Percentiles rank a stretch among this genome's conserved stretches.
phyloP scores from a whole-genome alignment of 345 rosid species.

The Eucalyptus sp. region DNA sequence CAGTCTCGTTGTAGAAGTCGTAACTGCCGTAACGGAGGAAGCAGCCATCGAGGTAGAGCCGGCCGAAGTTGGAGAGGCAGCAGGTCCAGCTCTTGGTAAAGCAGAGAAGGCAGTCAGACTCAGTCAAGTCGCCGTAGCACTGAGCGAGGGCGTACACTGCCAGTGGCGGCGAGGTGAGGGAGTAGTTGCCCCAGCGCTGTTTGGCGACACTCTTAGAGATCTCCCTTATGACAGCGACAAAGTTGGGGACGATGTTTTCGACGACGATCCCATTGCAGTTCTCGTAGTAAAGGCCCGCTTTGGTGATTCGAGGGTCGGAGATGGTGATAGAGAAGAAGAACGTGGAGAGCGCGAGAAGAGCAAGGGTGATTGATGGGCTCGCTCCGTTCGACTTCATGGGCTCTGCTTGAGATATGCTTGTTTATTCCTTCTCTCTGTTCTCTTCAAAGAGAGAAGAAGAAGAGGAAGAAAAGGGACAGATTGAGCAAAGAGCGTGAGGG shows the following conservation, averaged over 20 bases:
- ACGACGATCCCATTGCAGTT: not conserved
- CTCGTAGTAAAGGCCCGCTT: not conserved
- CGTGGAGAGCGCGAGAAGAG: not conserved
- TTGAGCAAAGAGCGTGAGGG: not conserved
- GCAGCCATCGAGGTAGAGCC: slow-evolving; percentile 49
- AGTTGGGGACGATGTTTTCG: not conserved
- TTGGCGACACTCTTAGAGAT: not conserved
- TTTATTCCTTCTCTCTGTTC: not conserved
- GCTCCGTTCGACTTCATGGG: not conserved
- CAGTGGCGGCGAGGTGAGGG: not conserved
- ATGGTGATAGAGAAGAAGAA: not conserved
- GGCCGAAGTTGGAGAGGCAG: slow-evolving; percentile 27
- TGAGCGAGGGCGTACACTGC: slow-evolving; percentile 18
- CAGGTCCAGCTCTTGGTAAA: slow-evolving; percentile 6
- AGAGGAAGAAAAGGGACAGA: not conserved
- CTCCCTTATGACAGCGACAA: not conserved
- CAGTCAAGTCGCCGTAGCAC: slow-evolving; percentile 31
- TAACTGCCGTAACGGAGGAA: slow-evolving; percentile 40
- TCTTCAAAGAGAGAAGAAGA: not conserved
- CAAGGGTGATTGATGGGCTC: not conserved
- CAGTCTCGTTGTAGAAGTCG: slow-evolving; percentile 30
- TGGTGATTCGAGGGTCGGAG: not conserved
- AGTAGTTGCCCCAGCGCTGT: not conserved
- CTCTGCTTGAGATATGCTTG: not conserved
- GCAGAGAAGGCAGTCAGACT: slow-evolving; percentile 25